Evolutionary conservation across 1,139 yeast species (phyloP).

Genomic region (Meyerozyma elateridarum): DNA sequence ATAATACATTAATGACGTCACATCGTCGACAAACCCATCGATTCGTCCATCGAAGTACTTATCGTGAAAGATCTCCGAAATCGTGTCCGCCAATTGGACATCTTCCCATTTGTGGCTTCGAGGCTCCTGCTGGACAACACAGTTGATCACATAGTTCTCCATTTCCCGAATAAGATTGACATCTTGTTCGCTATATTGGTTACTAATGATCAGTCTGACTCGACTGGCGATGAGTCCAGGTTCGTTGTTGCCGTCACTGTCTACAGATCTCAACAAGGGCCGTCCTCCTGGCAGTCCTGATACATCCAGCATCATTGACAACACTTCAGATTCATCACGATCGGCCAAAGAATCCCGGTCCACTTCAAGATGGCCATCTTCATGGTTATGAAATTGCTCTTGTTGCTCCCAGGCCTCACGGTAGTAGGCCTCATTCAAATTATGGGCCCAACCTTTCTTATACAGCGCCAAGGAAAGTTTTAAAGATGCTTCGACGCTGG

Average conservation of each 20-base stretch:
- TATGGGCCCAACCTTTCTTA: neutral
- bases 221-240: neutral
- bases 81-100: neutral
- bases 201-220: neutral
- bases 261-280: constrained; percentile 1
- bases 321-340: too few relatives aligned
- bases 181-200: neutral
- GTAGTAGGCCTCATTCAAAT: neutral
- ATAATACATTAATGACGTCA: constrained; percentile 2
- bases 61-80: neutral
- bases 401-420: neutral
- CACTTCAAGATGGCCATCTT: neutral
- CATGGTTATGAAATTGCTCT: neutral
- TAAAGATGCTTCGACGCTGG: neutral
- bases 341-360: constrained; percentile 1
- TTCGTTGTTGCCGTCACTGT: neutral
- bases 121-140: constrained; percentile 1
- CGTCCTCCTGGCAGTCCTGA: neutral
- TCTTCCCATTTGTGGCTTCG: constrained; percentile 3
- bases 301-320: too few relatives aligned
- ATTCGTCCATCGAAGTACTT: constrained; percentile 3
- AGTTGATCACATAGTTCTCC: constrained; percentile 3
- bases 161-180: neutral
- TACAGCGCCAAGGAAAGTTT: constrained; percentile 1
- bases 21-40: constrained; percentile 2